phyloP scores from a whole-genome alignment of 2,329 filamentous ascomycete species.

The Drechslerella dactyloides region DNA sequence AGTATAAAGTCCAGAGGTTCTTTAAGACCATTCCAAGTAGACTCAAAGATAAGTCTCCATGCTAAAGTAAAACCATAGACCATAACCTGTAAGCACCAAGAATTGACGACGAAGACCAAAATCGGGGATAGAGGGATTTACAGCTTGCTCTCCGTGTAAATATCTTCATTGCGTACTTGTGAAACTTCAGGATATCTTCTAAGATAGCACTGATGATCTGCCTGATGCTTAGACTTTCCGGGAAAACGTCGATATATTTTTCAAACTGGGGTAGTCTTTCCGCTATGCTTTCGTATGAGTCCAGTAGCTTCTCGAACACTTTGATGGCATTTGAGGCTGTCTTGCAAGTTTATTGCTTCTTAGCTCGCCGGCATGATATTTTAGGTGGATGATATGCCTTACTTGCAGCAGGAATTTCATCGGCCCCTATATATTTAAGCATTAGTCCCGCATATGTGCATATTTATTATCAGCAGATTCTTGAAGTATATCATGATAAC shows the following conservation, averaged over 20 bases:
- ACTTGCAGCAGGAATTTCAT: conserved; percentile 4
- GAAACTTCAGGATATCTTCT: background rate
- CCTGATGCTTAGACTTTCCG: background rate
- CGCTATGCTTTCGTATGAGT: background rate
- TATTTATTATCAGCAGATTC: too few species aligned
- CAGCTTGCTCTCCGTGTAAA: background rate
- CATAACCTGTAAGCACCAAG: background rate
- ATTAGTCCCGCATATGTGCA: too few species aligned
- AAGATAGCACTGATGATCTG: background rate
- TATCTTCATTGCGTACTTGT: conserved; percentile 3
- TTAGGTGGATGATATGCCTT: too few species aligned
- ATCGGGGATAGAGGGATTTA: background rate
- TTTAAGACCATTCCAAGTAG: background rate
- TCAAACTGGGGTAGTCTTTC: background rate
- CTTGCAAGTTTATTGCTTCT: background rate
- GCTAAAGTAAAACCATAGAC: background rate
- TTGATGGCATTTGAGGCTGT: background rate
- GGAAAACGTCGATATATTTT: background rate
- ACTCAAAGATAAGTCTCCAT: background rate
- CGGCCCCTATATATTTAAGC: background rate
- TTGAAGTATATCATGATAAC: too few species aligned
- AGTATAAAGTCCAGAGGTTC: background rate
- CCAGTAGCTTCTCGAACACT: background rate
- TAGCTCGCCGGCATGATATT: too few species aligned
- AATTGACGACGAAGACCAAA: too few species aligned